Percentiles rank a stretch among this genome's conserved stretches.
phyloP scores from a whole-genome alignment of 306 rosid species.

The Parietaria judaica region DNA sequence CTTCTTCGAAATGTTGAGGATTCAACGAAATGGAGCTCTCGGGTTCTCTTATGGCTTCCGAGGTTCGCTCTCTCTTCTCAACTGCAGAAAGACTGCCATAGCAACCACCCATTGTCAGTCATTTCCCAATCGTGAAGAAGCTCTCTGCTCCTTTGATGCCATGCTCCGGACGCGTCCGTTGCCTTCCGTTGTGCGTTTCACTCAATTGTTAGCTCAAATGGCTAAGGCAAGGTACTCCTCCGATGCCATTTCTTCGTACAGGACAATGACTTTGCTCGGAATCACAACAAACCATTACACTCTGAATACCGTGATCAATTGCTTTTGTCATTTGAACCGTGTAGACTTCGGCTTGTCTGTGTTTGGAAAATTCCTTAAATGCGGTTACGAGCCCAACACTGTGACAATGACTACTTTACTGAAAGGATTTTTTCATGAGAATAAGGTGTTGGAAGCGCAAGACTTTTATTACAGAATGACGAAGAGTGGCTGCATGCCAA shows the following conservation, averaged over 20 bases:
- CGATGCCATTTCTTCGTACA: slow-evolving; percentile 15
- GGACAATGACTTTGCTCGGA: slow-evolving; percentile 19
- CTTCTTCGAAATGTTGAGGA: no score
- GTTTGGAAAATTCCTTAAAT: slow-evolving; percentile 7
- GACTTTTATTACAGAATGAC: no score
- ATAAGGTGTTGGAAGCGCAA: background rate
- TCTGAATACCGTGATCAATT: slow-evolving; percentile 21
- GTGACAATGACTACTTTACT: slow-evolving; percentile 29
- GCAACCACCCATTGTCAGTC: no score
- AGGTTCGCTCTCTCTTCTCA: no score
- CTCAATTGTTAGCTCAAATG: slow-evolving; percentile 21
- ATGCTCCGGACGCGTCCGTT: slow-evolving; percentile 26
- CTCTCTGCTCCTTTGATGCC: no score
- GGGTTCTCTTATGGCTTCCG: no score
- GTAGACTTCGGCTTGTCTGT: slow-evolving; percentile 22
- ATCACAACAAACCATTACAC: slow-evolving; percentile 17
- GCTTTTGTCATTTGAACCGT: slow-evolving; percentile 21
- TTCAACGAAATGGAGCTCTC: no score
- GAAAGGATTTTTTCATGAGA: slow-evolving; percentile 19
- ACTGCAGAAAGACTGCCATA: no score
- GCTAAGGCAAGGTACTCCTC: slow-evolving; percentile 9
- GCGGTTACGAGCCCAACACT: slow-evolving; percentile 26
- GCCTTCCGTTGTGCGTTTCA: slow-evolving; percentile 29
- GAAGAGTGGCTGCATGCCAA: no score
- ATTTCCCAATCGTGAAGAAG: no score